Evolutionary conservation across 306 rosid species (phyloP).

Genomic region (Sechiopsis laciniata): DNA sequence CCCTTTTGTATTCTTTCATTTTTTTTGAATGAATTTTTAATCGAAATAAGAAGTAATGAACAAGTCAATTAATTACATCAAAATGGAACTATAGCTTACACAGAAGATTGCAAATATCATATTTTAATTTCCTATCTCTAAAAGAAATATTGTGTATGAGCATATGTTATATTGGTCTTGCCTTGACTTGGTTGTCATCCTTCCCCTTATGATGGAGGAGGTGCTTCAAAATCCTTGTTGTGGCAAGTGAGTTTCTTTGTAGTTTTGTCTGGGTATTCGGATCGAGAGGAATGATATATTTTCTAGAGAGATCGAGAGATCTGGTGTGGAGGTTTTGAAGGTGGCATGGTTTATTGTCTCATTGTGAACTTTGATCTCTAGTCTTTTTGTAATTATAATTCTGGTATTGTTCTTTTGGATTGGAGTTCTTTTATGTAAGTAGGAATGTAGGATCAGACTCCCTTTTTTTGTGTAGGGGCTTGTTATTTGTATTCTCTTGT

Average conservation of each 20-base stretch:
- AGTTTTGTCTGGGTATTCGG: background rate
- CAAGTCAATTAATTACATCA: background rate
- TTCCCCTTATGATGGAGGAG: background rate
- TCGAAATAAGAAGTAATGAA: background rate
- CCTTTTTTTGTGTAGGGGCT: background rate
- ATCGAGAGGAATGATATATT: too few relatives aligned
- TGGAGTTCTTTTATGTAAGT: background rate
- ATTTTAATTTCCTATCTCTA: background rate
- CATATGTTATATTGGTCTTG: background rate
- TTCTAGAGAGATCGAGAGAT: background rate
- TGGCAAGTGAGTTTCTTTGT: background rate
- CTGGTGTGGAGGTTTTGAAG: background rate
- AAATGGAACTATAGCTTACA: constrained; percentile 9
- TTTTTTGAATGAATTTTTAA: background rate
- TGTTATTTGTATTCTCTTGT: background rate
- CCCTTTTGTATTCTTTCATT: background rate
- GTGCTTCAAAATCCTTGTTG: background rate
- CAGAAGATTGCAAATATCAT: constrained; percentile 5
- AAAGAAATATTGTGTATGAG: background rate
- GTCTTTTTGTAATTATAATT: background rate
- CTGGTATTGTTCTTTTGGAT: background rate
- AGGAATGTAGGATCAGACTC: background rate
- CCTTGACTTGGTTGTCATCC: background rate
- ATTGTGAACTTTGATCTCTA: background rate
- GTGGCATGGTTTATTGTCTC: background rate